These are phyloP conservation scores for Phaeodactylum tricornutum DNA, from an alignment of 108 stramenopile genomes.

Conservation along the genomic window DNA sequence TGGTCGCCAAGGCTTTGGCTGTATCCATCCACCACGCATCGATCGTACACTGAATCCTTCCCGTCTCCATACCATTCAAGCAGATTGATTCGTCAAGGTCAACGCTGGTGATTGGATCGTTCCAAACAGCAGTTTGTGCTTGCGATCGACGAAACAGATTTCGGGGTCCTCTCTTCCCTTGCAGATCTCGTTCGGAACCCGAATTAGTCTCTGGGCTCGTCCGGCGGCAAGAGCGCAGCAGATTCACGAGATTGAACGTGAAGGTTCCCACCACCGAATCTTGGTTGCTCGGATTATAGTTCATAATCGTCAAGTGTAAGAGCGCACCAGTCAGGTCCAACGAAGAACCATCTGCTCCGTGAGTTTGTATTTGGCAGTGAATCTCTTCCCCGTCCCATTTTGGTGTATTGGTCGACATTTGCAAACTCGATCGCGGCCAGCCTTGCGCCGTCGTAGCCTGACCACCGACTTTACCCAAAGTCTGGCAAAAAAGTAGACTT, in stretches of 20 bases:
- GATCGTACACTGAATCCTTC: slow-evolving; percentile 20
- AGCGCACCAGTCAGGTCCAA: slow-evolving; percentile 35
- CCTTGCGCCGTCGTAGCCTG: slow-evolving; percentile 2
- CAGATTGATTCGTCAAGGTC: slow-evolving; percentile 14
- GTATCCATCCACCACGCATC: slow-evolving; percentile 32
- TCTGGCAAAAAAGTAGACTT: slow-evolving; percentile 1
- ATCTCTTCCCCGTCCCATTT: slow-evolving; percentile 19
- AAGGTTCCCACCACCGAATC: slow-evolving; percentile 16
- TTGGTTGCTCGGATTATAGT: slow-evolving; percentile 7
- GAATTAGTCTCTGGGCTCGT: neutral
- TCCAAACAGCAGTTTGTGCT: neutral
- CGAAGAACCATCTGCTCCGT: slow-evolving; percentile 15
- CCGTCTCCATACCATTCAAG: slow-evolving; percentile 26
- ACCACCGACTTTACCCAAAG: neutral
- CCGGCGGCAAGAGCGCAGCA: neutral
- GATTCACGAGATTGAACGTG: slow-evolving; percentile 15
- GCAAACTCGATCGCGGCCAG: slow-evolving; percentile 19
- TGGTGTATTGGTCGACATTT: slow-evolving; percentile 11
- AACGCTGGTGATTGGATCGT: slow-evolving; percentile 10
- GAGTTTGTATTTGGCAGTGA: slow-evolving; percentile 16
- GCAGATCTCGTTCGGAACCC: neutral
- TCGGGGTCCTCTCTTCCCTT: slow-evolving; percentile 1
- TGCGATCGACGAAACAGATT: neutral
- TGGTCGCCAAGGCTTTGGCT: too few species aligned
- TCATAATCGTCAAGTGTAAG: slow-evolving; percentile 19